phyloP scores from a whole-genome alignment of 2,329 filamentous ascomycete genomes.

The Furcasterigmium sp. region DNA sequence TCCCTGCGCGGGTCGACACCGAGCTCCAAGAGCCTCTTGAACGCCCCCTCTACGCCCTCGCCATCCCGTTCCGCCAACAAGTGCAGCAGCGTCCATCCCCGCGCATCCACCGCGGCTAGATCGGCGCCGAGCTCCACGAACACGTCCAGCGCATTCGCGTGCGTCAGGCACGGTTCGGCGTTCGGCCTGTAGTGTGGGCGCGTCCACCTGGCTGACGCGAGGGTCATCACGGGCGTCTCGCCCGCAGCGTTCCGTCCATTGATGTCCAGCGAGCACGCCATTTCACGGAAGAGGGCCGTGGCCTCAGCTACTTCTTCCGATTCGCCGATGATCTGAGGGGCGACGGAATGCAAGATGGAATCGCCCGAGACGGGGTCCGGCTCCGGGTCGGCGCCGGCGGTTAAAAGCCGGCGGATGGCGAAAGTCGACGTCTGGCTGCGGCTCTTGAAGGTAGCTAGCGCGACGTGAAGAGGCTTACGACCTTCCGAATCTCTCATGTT shows the following conservation, averaged over 20 bases:
- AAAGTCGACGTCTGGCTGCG: not conserved
- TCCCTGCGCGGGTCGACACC: slow-evolving; percentile 23
- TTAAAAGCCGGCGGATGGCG: slow-evolving; percentile 12
- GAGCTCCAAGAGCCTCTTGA: slow-evolving; percentile 17
- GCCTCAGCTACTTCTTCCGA: not conserved
- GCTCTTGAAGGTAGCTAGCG: not conserved
- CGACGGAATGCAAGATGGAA: slow-evolving; percentile 15
- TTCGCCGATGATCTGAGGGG: not conserved
- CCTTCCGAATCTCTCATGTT: not conserved
- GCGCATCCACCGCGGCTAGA: slow-evolving; percentile 16
- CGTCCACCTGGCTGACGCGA: not conserved
- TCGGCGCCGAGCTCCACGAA: slow-evolving; percentile 18
- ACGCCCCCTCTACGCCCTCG: slow-evolving; percentile 7
- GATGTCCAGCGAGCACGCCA: slow-evolving; percentile 14
- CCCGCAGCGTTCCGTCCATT: slow-evolving; percentile 17
- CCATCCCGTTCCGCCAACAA: slow-evolving; percentile 15
- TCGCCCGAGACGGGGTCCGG: slow-evolving; percentile 14
- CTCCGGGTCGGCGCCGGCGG: slow-evolving; percentile 17
- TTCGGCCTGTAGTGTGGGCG: too few relatives aligned
- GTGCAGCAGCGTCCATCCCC: slow-evolving; percentile 22
- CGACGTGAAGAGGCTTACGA: not conserved
- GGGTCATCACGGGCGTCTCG: slow-evolving; percentile 18
- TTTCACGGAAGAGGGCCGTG: slow-evolving; percentile 10
- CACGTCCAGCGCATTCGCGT: slow-evolving; percentile 1
- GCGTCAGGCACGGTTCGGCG: not conserved